Evolutionary conservation across 345 rosid species (phyloP), one percentile per base, ranked within the genome.

Genomic region (Barbarea vulgaris): DNA sequence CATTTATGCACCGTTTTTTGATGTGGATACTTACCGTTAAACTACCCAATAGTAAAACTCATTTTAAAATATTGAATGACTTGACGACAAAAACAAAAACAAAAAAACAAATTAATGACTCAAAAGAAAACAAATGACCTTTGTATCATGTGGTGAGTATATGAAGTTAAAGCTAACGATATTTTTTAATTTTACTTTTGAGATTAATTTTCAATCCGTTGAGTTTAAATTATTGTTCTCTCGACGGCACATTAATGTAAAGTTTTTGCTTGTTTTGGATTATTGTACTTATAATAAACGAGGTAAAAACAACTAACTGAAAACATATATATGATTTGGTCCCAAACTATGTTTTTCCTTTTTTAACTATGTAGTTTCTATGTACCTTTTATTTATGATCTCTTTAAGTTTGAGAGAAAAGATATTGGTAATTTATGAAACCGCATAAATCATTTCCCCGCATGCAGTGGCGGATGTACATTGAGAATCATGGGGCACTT

Each of bases 101-200:
- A 24, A 24, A 24, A 24, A 24, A 24, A 24, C n/a, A n/a, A n/a
- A n/a, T 24, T 24, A 24, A 24, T 24, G 25, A 24, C 33, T n/a
- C n/a, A 41, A 13, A 54, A 71, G 37, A 46, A 48, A 44, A 64
- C 62, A 62, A 72, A 61, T 5, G 21, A 27, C 12, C 5, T 62
- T 62, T 50, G 6, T 72, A 41, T 39, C 63, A 52, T 39, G 77
- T 62, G 59, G 3, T 3, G 50, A 9, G 36, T 67, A 24, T 9
- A 12, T 2, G 6, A 56, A 56, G 64, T 54, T 39, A 41, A 24
- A 53, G 30, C 8, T 14, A 58, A 41, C 17, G 17, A 21, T 7
- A 13, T 46, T 46, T 44, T 42, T 64, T 63, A 9, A 1, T 25
- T 25, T 25, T 25, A 25, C 4, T 18, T 28, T 18, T 11, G 42